Base-by-base conservation (phyloP, 805 yeast species). In the Saccharomycopsis oosterbeekiorum region DNA sequence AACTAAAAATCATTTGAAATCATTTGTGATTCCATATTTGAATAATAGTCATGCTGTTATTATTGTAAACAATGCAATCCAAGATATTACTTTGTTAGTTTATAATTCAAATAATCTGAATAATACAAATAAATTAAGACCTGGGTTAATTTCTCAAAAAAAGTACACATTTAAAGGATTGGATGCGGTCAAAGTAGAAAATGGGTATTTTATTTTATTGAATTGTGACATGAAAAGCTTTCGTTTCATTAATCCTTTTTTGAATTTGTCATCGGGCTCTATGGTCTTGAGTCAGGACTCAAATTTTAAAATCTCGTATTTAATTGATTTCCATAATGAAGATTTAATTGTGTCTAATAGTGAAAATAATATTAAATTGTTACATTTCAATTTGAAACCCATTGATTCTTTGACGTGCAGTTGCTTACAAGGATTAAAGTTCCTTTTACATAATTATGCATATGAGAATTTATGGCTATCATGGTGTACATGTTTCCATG, bases 41-140 rank as follows among this genome's bases (percentile, higher is more conserved):
- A 82, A 80, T 36, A 81, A 80, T 29, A 29, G 34, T 65, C 93
- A 89, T 68, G 86, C 85, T 0, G 68, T 89, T 0, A 80, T 84
- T 0, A 70, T 88, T 6, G 76, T 80, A 58, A 82, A 85, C 70
- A 67, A 68, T 15, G 67, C 66, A 4, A 69, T 75, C 0, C 66
- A 72, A 12, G 77, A 80, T 54, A 73, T 84, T 3, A 78, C 78
- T 47, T 76, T 86, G 2, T 75, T 85, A 65, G 75, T 83, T 4
- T 82, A 80, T 72, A 74, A 73, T 58, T 64, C 77, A 6, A 24
- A 24, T 21, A 14, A 47, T 47, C 21, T 24, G 15, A 47, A 15
- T 4, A 47, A 21, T 17, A 47, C 19, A 17, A 47, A 19, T 8
- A 43, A 47, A 21, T 17, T 12, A 21, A 47, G 53, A 15, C 14